phyloP scores from a whole-genome alignment of 1,284 basidiomycete species.

The Cutaneotrichosporon sp. region DNA sequence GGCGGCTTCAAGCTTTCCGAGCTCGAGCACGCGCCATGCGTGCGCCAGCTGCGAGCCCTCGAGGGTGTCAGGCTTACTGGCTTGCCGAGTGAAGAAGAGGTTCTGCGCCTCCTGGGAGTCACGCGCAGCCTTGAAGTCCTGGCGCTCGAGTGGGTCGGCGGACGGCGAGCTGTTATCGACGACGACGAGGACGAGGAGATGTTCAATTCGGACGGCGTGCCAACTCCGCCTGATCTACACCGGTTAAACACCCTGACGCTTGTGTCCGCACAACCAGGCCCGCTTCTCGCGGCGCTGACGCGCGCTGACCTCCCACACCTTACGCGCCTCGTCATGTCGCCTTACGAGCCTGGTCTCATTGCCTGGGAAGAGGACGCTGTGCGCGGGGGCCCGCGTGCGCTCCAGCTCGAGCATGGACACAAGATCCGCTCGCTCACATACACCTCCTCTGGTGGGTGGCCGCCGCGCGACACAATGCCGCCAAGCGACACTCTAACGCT shows the following conservation, averaged over 20 bases:
- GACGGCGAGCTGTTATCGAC: neutral
- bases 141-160: slow-evolving; percentile 59
- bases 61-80: slow-evolving; percentile 57
- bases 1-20: slow-evolving; percentile 53
- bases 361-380: slow-evolving; percentile 12
- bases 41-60: slow-evolving; percentile 53
- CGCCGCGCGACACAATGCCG: slow-evolving; percentile 62
- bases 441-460: slow-evolving; percentile 56
- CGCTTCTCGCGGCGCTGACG: slow-evolving; percentile 59
- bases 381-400: slow-evolving; percentile 53
- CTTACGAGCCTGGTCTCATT: slow-evolving; percentile 2
- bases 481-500: slow-evolving; percentile 44
- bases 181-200: neutral
- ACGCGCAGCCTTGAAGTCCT: slow-evolving; percentile 62
- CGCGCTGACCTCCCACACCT: slow-evolving; percentile 61
- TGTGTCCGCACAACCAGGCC: slow-evolving; percentile 62
- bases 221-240: slow-evolving; percentile 46
- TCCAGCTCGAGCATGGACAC: slow-evolving; percentile 62
- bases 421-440: slow-evolving; percentile 61
- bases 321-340: slow-evolving; percentile 63
- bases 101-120: slow-evolving; percentile 54
- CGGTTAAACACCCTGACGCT: slow-evolving; percentile 61
- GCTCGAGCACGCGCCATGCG: slow-evolving; percentile 50
- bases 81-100: slow-evolving; percentile 35
- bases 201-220: slow-evolving; percentile 1